Percentiles rank a stretch among this genome's conserved stretches.
Evolutionary conservation across 352 stramenopile species (phyloP).

Genomic region (Globisporangium uncinulatum): DNA sequence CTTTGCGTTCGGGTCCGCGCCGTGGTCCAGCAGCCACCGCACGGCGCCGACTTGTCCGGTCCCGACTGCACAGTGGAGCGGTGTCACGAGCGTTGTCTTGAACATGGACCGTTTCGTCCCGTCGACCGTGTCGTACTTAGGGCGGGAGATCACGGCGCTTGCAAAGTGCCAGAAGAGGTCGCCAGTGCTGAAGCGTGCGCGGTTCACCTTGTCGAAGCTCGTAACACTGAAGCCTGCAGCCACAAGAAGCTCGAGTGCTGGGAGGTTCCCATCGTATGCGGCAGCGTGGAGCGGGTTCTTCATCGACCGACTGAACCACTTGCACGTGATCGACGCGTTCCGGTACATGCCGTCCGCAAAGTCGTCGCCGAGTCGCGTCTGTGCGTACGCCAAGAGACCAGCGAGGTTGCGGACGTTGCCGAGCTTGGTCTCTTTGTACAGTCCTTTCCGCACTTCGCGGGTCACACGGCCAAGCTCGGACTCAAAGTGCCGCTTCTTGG

Average conservation of each 20-base stretch:
- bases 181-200: too few relatives aligned
- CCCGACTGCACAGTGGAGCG: constrained; percentile 71
- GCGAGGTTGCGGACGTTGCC: constrained; percentile 57
- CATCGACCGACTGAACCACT: too few relatives aligned
- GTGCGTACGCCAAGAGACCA: constrained; percentile 39
- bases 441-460: constrained; percentile 57
- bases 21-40: constrained; percentile 56
- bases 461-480: constrained; percentile 40
- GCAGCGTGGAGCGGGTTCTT: too few relatives aligned
- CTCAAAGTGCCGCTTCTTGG: constrained; percentile 25
- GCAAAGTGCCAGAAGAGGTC: too few relatives aligned
- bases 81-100: constrained; percentile 77
- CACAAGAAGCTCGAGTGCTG: too few relatives aligned
- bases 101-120: constrained; percentile 39
- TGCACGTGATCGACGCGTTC: constrained; percentile 16
- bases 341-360: constrained; percentile 64
- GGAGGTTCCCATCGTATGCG: too few relatives aligned
- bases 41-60: constrained; percentile 65
- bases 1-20: constrained; percentile 38
- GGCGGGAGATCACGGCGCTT: too few relatives aligned
- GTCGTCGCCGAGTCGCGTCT: constrained; percentile 39
- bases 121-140: too few relatives aligned
- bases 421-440: constrained; percentile 66
- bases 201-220: too few relatives aligned
- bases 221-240: too few relatives aligned